Conservation (phyloP, 2,329 filamentous ascomycete species). For the Arachnomyces sp. region DNA sequence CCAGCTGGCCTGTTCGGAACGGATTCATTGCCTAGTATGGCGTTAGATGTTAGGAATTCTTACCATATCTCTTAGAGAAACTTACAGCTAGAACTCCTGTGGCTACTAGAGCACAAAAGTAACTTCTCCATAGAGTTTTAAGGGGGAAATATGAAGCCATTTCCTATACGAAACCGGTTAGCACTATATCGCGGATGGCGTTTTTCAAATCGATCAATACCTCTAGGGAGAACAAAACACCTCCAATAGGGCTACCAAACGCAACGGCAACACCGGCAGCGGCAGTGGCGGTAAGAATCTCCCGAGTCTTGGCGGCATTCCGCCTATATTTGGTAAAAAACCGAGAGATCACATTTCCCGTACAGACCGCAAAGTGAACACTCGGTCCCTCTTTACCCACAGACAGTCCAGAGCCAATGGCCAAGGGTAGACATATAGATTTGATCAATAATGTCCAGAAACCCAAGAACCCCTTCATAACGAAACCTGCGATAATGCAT, state of each 20-base stretch:
- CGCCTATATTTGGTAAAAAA: conserved; percentile 87
- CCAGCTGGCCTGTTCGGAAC: conserved; percentile 89
- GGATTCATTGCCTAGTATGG: conserved; percentile 73
- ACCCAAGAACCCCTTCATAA: conserved; percentile 97
- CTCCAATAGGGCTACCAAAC: conserved; percentile 94
- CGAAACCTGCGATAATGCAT: conserved; percentile 95
- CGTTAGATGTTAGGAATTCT: not conserved
- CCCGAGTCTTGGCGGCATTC: conserved; percentile 88
- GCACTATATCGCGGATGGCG: conserved; percentile 1
- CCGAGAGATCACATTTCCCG: conserved; percentile 89
- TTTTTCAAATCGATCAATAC: conserved; percentile 21
- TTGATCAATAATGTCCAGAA: conserved; percentile 91
- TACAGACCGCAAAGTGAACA: conserved; percentile 98
- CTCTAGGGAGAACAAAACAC: conserved; percentile 91
- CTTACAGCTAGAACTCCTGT: conserved; percentile 74
- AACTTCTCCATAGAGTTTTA: conserved; percentile 96
- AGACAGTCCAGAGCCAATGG: conserved; percentile 87
- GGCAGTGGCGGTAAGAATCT: conserved; percentile 89
- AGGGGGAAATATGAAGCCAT: conserved; percentile 95
- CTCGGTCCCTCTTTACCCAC: conserved; percentile 97
- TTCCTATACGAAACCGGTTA: conserved; percentile 45
- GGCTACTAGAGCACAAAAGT: conserved; percentile 93
- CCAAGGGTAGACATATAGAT: conserved; percentile 78
- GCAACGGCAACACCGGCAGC: conserved; percentile 93
- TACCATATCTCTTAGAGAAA: no score